phyloP scores from a whole-genome alignment of 1,284 basidiomycete species.

The Cutaneotrichosporon sp. region DNA sequence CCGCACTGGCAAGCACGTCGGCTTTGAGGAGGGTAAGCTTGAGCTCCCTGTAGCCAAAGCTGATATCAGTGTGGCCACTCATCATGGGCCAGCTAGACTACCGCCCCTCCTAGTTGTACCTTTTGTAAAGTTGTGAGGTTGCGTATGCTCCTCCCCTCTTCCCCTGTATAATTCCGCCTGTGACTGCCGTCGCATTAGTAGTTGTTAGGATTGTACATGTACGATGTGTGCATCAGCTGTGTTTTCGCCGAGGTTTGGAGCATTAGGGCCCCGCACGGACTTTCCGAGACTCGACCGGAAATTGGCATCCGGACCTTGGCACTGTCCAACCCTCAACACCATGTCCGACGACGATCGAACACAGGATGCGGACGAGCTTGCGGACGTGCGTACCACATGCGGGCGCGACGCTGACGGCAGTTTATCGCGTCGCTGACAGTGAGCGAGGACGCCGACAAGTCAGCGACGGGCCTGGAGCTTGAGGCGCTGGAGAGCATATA shows the following conservation, averaged over 20 bases:
- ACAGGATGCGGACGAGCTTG: conserved; percentile 3
- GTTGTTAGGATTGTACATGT: no score
- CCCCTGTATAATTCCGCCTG: no score
- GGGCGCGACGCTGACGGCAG: conserved; percentile 16
- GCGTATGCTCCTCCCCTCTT: no score
- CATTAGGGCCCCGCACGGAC: no score
- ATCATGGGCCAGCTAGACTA: conserved; percentile 31
- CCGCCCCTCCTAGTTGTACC: conserved; percentile 9
- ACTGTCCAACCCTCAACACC: no score
- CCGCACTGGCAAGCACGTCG: conserved; percentile 68
- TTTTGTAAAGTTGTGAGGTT: background rate
- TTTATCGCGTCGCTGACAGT: conserved; percentile 36
- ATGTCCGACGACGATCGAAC: background rate
- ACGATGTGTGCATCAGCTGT: no score
- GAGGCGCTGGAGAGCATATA: conserved; percentile 79
- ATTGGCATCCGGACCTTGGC: no score
- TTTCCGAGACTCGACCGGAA: no score
- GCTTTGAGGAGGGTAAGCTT: conserved; percentile 55
- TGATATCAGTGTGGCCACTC: conserved; percentile 30
- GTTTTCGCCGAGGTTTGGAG: no score
- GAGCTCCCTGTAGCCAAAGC: background rate
- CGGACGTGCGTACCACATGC: conserved; percentile 2
- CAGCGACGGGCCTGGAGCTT: conserved; percentile 42
- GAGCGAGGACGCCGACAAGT: conserved; percentile 26
- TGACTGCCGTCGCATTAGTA: no score